Conservation (phyloP, 139 green algal genomes). For the Micractinium sp. region DNA sequence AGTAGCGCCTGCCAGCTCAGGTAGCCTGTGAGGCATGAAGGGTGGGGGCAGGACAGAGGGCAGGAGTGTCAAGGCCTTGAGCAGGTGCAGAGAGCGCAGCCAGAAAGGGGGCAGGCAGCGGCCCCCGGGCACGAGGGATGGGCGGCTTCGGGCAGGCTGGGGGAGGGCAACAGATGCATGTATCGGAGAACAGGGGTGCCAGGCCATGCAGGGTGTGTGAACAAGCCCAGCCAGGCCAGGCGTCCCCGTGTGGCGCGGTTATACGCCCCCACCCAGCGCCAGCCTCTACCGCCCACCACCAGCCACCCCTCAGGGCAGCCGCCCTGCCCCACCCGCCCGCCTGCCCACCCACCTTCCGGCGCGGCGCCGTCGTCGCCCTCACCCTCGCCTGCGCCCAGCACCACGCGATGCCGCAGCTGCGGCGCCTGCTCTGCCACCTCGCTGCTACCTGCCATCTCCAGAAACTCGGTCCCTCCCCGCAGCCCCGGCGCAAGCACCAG, state of each 20-base stretch:
- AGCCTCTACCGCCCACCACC: no score
- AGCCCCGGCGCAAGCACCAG: conserved; percentile 12
- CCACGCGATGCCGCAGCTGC: conserved; percentile 20
- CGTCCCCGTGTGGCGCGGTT: no score
- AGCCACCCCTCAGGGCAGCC: no score
- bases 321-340: no score
- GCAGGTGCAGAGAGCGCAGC: neutral
- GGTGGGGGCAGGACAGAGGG: neutral
- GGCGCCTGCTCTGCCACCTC: neutral
- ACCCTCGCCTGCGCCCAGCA: conserved; percentile 17
- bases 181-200: no score
- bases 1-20: conserved; percentile 16
- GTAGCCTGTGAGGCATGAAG: conserved; percentile 17
- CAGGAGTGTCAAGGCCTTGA: neutral
- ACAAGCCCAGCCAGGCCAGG: no score
- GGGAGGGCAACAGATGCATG: no score
- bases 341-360: neutral
- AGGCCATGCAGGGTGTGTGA: no score
- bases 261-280: no score
- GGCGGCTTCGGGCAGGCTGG: no score
- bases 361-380: neutral
- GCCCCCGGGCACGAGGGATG: no score
- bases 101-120: no score
- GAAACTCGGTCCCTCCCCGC: neutral
- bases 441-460: neutral